These are phyloP conservation scores for Kwoniella sp. DNA, from an alignment of 768 basidiomycete genomes.

Conservation along the genomic window DNA sequence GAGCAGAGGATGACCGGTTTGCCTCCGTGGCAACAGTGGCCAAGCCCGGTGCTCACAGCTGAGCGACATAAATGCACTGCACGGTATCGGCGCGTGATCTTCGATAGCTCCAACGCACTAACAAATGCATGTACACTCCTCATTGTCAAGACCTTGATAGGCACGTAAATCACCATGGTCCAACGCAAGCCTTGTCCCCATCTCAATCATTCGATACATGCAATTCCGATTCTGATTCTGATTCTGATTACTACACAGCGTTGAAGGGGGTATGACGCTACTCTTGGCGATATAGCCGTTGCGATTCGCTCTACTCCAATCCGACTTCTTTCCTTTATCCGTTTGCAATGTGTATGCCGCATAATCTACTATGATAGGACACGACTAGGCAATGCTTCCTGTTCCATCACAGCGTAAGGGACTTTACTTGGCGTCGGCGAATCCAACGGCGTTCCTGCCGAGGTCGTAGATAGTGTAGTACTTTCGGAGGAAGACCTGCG, in stretches of 20 bases:
- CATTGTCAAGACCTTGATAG: too few species aligned
- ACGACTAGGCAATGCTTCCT: background rate
- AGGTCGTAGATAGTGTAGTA: slow-evolving; percentile 58
- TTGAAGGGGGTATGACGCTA: background rate
- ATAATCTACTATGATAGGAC: background rate
- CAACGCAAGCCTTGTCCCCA: too few species aligned
- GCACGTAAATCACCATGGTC: too few species aligned
- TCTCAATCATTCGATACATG: slow-evolving; percentile 4
- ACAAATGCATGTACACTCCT: too few species aligned
- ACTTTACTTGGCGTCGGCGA: slow-evolving; percentile 41
- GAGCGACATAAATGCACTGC: too few species aligned
- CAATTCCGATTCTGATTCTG: slow-evolving; percentile 3
- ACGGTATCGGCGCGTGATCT: too few species aligned
- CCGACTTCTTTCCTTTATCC: background rate
- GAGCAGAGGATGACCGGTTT: background rate
- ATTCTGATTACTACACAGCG: slow-evolving; percentile 2
- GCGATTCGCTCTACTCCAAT: background rate
- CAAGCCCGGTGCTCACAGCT: too few species aligned
- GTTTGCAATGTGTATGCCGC: background rate
- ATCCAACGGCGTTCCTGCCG: slow-evolving; percentile 53
- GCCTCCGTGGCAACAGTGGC: too few species aligned
- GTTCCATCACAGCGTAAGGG: background rate
- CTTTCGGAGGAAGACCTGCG: slow-evolving; percentile 74
- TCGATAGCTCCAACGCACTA: too few species aligned
- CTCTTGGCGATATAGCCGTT: slow-evolving; percentile 1